phyloP scores from a whole-genome alignment of 108 stramenopile species.

The Pseudonitzschia multistriata region DNA sequence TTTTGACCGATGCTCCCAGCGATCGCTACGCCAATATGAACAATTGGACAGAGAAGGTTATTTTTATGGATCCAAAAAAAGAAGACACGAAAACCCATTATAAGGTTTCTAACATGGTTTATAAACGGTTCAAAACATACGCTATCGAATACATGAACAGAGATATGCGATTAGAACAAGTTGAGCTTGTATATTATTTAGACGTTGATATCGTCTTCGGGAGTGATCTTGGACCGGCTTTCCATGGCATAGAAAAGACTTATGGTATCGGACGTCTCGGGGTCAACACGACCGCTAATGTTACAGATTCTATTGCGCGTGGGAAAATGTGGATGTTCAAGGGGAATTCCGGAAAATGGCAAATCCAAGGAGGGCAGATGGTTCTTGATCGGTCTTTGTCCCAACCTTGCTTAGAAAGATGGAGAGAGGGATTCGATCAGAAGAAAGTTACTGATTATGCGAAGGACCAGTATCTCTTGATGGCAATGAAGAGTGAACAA shows the following conservation, averaged over 20 bases:
- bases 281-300: neutral
- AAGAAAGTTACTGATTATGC: too few relatives aligned
- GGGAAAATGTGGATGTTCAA: constrained; percentile 18
- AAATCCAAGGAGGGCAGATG: constrained; percentile 18
- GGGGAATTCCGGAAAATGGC: neutral
- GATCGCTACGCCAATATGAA: neutral
- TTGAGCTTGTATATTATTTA: constrained; percentile 20
- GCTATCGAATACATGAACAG: constrained; percentile 12
- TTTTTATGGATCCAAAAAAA: neutral
- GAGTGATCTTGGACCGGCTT: neutral
- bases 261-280: neutral
- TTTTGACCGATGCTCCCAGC: constrained; percentile 6
- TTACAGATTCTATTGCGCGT: too few relatives aligned
- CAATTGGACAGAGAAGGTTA: neutral
- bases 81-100: neutral
- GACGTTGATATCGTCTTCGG: constrained; percentile 21
- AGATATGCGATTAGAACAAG: neutral
- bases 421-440: constrained; percentile 15
- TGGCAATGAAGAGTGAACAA: neutral
- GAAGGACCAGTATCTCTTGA: constrained; percentile 18
- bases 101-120: neutral
- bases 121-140: constrained; percentile 23
- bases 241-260: constrained; percentile 7
- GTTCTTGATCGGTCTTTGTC: constrained; percentile 9
- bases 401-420: constrained; percentile 4